Evolutionary conservation across 352 stramenopile genomes (phyloP), one percentile per base, ranked within the genome.

Genomic region (Thalassiosira livingstoniorum): DNA sequence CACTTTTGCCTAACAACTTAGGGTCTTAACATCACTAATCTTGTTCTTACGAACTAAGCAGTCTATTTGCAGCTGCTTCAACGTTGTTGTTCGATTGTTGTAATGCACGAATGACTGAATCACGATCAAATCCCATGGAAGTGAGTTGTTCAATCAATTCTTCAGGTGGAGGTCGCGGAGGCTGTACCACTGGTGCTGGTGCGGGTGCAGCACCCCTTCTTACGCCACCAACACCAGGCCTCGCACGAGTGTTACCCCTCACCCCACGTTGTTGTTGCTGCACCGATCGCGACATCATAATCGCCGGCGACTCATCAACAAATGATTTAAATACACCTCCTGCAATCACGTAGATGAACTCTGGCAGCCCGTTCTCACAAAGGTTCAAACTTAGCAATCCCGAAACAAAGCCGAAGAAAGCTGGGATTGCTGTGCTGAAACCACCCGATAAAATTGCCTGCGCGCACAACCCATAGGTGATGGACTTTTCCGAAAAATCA

Each of bases 51-150:
- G 47, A 58, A 10, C 11, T 79, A 18, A 92, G 67, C 4, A 92
- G 64, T 65, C 79, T 34, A 79, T 92, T 88, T 10, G 87, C 87
- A 37, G 87, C 87, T 39, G 60, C 84, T 75, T 91, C 87, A 18
- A 91, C 51, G 80, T 92, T 87, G 77, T 92, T 90, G 53, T 88
- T 55, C 47, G 61, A 76, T 47, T 75, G 43, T 31, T 67, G 53
- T n/a, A 92, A 61, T 39, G 82, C 87, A 11, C 64, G 71, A 55
- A 89, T 54, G 21, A 90, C 84, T 23, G 73, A 60, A 27, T 92
- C 82, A 43, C 82, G 69, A 31, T 91, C 87, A 78, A 92, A 92
- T 35, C 87, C 87, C 85, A 92, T 88, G 25, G 64, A 51, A 21
- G 54, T 86, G 53, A 90, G 76, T 63, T 75, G 58, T 53, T 51